Evolutionary conservation across 1,284 basidiomycete genomes (phyloP).

Genomic region (Cryptococcus sp.): DNA sequence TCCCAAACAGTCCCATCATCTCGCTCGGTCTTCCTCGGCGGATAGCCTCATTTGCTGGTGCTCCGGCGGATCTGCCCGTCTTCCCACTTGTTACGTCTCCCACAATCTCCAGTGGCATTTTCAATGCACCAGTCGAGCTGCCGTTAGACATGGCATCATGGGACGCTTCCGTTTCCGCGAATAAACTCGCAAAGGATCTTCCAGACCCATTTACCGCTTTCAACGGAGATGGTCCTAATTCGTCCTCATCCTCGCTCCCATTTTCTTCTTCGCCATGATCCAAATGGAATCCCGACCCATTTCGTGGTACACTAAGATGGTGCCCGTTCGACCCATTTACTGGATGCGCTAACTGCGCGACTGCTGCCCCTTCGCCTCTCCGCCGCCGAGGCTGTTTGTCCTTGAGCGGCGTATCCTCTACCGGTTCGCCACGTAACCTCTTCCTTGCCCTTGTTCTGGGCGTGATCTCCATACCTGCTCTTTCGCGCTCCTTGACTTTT

Average conservation of each 20-base stretch:
- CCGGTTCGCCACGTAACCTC: constrained; percentile 45
- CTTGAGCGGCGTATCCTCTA: constrained; percentile 47
- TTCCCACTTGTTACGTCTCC: constrained; percentile 1
- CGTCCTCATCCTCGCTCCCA: constrained; percentile 31
- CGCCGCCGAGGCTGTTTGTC: constrained; percentile 20
- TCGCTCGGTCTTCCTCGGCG: constrained; percentile 6
- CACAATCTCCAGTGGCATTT: neutral
- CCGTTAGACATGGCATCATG: neutral
- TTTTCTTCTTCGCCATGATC: constrained; percentile 6
- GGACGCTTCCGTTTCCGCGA: constrained; percentile 10
- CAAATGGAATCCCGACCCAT: neutral
- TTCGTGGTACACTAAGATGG: too few relatives aligned
- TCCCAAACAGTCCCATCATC: constrained; percentile 18
- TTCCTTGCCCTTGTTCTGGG: constrained; percentile 50
- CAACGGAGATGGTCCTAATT: constrained; percentile 41
- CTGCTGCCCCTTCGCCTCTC: constrained; percentile 10
- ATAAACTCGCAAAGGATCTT: constrained; percentile 15
- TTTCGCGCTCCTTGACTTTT: constrained; percentile 20
- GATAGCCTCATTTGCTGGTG: neutral
- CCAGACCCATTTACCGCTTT: constrained; percentile 17
- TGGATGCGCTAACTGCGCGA: neutral
- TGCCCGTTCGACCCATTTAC: constrained; percentile 7
- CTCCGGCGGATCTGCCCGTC: neutral
- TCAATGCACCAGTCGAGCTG: neutral
- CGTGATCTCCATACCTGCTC: constrained; percentile 30